Evolutionary conservation across 208 protist species (phyloP), one percentile per base, ranked within the genome.

Genomic region (Novymonas esmeraldas): DNA sequence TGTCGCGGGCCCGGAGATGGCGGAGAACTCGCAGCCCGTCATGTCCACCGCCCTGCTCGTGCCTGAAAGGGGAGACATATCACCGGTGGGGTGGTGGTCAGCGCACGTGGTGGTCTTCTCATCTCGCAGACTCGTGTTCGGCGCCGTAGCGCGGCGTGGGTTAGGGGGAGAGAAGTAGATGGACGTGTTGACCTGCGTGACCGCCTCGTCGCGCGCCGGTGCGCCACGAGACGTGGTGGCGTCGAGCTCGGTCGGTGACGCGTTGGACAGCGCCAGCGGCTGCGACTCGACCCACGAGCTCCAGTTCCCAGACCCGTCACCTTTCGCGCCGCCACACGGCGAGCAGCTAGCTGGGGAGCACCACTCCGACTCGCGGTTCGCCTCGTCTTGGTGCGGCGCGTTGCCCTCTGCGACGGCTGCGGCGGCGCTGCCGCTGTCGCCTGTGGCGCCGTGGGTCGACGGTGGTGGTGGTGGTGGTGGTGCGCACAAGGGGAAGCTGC

Each of bases 401-500:
- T 31, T 29, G 11, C 34, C 34, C 13, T 6, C 28, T 10, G 28
- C 28, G 22, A 10, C 52, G 9, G 24, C 11, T 18, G 52, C 33
- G n/a, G 24, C 52, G 24, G 42, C 46, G 39, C 38, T 64, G 66
- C 49, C 24, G 38, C 34, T 31, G 26, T 38, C 33, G 20, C 29
- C 33, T 9, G n/a, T 18, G n/a, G 1, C 24, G 52, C 20, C 24
- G 33, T 11, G 33, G n/a, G 16, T 11, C 29, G 11, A n/a, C 18
- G 10, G 52, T 38, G 28, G 16, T 18, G 36, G n/a, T 5, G 33
- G 28, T n/a, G 6, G 22, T 18, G 20, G 14, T 48, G 42, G 14
- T 48, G 42, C 5, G 46, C 61, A 3, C 57, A 31, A 11, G 7
- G 51, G 42, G 20, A 50, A 61, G 67, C 38, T 73, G 42, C 29